A percentile compares a stretch with the other conserved stretches of the same genome.
These are phyloP conservation scores for Nannochloris sp. DNA, from an alignment of 139 green algal genomes.

Conservation along the genomic window DNA sequence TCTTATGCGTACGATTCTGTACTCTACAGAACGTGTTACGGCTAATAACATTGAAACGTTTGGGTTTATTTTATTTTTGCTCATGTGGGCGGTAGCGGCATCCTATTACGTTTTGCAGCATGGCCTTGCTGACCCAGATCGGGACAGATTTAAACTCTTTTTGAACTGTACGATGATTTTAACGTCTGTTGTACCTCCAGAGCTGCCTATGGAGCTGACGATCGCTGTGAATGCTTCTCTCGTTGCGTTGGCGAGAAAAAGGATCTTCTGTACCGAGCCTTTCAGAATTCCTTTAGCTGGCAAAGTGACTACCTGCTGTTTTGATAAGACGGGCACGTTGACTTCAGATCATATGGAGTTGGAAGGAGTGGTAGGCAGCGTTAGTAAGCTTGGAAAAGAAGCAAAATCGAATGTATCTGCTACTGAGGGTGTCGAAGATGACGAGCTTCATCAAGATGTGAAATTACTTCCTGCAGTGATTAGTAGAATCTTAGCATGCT, in stretches of 20 bases:
- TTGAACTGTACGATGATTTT: slow-evolving; percentile 98
- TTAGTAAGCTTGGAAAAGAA: not conserved
- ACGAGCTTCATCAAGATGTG: not conserved
- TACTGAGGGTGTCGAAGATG: not conserved
- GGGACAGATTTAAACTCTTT: slow-evolving; percentile 92
- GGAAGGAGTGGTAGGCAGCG: slow-evolving; percentile 52
- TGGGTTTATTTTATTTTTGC: slow-evolving; percentile 97
- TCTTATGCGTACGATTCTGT: slow-evolving; percentile 98
- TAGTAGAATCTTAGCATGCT: slow-evolving; percentile 69
- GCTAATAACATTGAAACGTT: slow-evolving; percentile 93
- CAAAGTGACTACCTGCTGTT: slow-evolving; percentile 95
- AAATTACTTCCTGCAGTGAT: slow-evolving; percentile 2
- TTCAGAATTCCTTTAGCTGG: slow-evolving; percentile 94
- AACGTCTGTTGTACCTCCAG: slow-evolving; percentile 89
- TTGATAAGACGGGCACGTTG: slow-evolving; percentile 99
- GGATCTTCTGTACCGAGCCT: slow-evolving; percentile 96
- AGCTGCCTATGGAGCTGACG: slow-evolving; percentile 98
- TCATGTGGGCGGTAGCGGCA: slow-evolving; percentile 87
- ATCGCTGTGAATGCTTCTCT: slow-evolving; percentile 73
- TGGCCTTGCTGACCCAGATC: slow-evolving; percentile 71
- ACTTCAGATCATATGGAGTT: slow-evolving; percentile 90
- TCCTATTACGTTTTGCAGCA: slow-evolving; percentile 79
- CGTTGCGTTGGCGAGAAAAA: slow-evolving; percentile 47
- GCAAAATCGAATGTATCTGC: not conserved
- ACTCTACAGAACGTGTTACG: slow-evolving; percentile 85